Percentiles rank a stretch among this genome's conserved stretches.
phyloP scores from a whole-genome alignment of 192 early-diverging fungal species.

The Coemansia sp. region DNA sequence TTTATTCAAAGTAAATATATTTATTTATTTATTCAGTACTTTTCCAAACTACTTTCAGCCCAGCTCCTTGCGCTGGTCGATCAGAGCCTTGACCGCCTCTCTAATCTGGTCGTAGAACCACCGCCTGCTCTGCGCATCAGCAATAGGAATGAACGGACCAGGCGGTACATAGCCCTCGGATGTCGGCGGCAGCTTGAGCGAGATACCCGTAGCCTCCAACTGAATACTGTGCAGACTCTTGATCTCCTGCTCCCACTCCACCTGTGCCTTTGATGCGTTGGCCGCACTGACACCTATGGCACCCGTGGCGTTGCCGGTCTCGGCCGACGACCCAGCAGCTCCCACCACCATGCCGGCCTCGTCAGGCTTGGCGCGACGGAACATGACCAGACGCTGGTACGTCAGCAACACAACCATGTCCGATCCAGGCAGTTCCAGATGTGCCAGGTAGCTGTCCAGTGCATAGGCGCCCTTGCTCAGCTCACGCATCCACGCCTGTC shows the following conservation, averaged over 20 bases:
- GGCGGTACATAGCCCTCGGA: conserved; percentile 48
- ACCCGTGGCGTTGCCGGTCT: conserved; percentile 34
- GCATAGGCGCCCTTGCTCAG: conserved; percentile 74
- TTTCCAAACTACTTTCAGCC: too few relatives aligned
- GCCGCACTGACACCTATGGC: conserved; percentile 44
- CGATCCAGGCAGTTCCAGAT: conserved; percentile 75
- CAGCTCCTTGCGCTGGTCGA: conserved; percentile 39
- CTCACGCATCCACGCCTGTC: conserved; percentile 81
- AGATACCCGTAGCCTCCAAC: conserved; percentile 67
- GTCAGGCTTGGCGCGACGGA: conserved; percentile 50
- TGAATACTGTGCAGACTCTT: conserved; percentile 64
- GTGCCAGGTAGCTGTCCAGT: conserved; percentile 81
- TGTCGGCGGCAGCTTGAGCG: conserved; percentile 60
- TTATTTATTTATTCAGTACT: too few relatives aligned
- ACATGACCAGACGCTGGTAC: conserved; percentile 69
- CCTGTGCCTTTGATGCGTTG: conserved; percentile 60
- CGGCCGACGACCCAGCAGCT: conserved; percentile 33
- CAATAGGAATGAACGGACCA: conserved; percentile 67
- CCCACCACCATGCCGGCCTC: conserved; percentile 40
- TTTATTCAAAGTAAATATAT: too few relatives aligned
- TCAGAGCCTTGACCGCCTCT: conserved; percentile 58
- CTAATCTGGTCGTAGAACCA: conserved; percentile 71
- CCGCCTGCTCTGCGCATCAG: conserved; percentile 58
- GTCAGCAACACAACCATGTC: conserved; percentile 87
- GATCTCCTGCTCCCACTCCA: conserved; percentile 85